Base-by-base conservation (phyloP, 2,329 filamentous ascomycete genomes). In the Arthrobotrys iridis region DNA sequence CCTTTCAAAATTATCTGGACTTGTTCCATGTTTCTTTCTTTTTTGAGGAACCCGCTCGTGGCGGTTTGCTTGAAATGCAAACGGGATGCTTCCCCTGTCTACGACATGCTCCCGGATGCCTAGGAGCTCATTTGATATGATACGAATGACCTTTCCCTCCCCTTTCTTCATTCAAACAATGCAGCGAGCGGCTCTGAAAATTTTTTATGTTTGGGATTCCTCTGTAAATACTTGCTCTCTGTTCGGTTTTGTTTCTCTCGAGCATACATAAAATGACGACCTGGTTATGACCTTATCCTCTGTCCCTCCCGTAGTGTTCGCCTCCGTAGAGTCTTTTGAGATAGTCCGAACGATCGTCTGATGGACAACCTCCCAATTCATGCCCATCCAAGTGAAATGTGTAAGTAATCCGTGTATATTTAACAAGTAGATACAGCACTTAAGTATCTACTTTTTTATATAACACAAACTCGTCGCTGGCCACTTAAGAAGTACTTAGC, bases 91-190 rank as follows among this genome's bases (percentile, higher is more conserved):
- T 18, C 30, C 24, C 22, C 13, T 18, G 50, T 52, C 46, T 18
- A 55, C 22, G 18, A 37, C 41, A 15, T 22, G n/a, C 43, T 58
- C 22, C 35, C 43, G 11, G 18, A 33, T 40, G 57, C 48, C 22
- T 22, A 18, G 28, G 28, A 41, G 43, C 55, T 74, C 62, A 74
- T 74, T 74, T 74, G 70, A 74, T 5, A 74, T 74, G 70, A 74
- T 74, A 43, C 33, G 33, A 43, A 73, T 73, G 52, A 45, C 41
- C 15, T 24, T 24, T 57, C 28, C 59, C 11, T 24, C 4, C n/a
- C 22, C 40, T 11, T 45, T 37, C 26, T 35, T 37, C 57, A 8
- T 59, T 28, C 7, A 45, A 50, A 22, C 37, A 30, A 28, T 43
- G 45, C 46, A 62, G 30, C 45, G 60, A 37, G 30, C 50, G 24